Evolutionary conservation across 139 green algal genomes (phyloP), one percentile per base, ranked within the genome.

Genomic region (Trebouxia sp.): DNA sequence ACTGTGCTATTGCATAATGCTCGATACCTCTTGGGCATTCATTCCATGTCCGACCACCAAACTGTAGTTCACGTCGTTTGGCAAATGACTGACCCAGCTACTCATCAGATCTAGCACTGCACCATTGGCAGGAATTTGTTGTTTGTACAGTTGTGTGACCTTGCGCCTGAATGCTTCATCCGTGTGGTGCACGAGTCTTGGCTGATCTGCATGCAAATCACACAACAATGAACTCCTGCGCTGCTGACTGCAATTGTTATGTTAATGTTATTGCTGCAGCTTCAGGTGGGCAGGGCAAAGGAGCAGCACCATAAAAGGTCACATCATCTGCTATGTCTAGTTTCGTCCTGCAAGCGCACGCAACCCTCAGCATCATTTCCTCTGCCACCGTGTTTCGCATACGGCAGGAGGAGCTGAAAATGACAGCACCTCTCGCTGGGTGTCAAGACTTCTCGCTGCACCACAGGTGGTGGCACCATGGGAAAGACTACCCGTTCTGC

Each of bases 21-120:
- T 58, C 58, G 22, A n/a, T 38, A 76, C 81, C 81, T 98, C 93
- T 5, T 83, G 81, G 0, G 92, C 92, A 56, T 97, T 97, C 86
- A 98, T 87, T n/a, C 94, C 94, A 80, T 97, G 95, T 20, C 93
- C 93, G 6, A 95, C 79, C 17, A 98, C 92, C 65, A 86, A 43
- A 6, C 3, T 65, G 78, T 97, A 97, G 5, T 82, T 53, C 3
- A 86, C 65, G 10, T 95, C 92, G 0, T 75, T 22, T 11, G 95
- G 95, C 58, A 97, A 84, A 82, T 98, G 95, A 20, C 62, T 89
- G 11, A 97, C 91, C 91, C 91, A 97, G 76, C 80, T 91, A 85
- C 84, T 89, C 79, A 89, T 92, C 39, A 97, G 75, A 82, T 97
- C 93, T 72, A 96, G 88, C 24, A 93, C 84, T 9, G 50, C 85